Evolutionary conservation across 2,329 filamentous ascomycete genomes (phyloP).

Genomic region (Diaporthe vaccinii): DNA sequence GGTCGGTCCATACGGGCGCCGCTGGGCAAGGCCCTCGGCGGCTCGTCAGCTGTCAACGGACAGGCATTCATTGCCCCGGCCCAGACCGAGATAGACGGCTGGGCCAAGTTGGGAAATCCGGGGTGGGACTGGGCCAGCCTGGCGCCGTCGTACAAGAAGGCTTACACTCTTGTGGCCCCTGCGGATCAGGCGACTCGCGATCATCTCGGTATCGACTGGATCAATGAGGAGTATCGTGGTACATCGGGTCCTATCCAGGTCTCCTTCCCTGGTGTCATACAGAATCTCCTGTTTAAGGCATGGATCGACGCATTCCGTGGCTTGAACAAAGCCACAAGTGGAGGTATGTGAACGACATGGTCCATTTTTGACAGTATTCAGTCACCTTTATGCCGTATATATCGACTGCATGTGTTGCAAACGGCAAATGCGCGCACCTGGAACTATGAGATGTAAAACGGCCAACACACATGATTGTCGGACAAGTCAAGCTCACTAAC

Average conservation of each 20-base stretch:
- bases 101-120: conserved; percentile 44
- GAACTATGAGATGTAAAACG: neutral
- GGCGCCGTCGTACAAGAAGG: conserved; percentile 41
- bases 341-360: conserved; percentile 37
- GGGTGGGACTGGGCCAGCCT: conserved; percentile 45
- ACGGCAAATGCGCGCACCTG: neutral
- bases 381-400: neutral
- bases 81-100: conserved; percentile 43
- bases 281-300: conserved; percentile 44
- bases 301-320: conserved; percentile 45
- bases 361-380: neutral
- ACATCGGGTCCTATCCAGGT: conserved; percentile 44
- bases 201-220: conserved; percentile 44
- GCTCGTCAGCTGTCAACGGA: conserved; percentile 45
- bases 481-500: neutral
- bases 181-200: conserved; percentile 40
- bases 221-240: conserved; percentile 42
- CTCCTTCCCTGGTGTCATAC: conserved; percentile 43
- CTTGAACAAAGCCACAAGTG: conserved; percentile 43
- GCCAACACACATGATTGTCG: neutral
- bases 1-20: conserved; percentile 38
- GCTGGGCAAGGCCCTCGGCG: conserved; percentile 43
- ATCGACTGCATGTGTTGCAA: neutral
- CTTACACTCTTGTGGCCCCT: conserved; percentile 43
- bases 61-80: conserved; percentile 43